phyloP scores from a whole-genome alignment of 805 yeast genomes.

The Sugiyamaella floridensis region DNA sequence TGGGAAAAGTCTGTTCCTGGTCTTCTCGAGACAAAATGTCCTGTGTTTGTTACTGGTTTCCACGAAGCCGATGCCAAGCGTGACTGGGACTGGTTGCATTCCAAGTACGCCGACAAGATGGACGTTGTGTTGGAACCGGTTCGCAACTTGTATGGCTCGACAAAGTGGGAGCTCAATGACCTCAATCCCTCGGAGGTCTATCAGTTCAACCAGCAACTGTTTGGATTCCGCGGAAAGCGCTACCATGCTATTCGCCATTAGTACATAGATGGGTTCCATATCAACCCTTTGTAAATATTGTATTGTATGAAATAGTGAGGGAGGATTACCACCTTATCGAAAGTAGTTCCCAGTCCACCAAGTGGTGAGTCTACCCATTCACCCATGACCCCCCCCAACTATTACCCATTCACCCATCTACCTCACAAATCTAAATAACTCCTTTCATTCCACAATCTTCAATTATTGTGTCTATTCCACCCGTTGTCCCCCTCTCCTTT shows the following conservation, averaged over 20 bases:
- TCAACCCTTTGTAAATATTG: neutral
- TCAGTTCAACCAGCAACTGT: slow-evolving; percentile 83
- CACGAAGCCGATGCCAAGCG: slow-evolving; percentile 63
- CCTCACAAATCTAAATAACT: no score
- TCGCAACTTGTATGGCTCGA: slow-evolving; percentile 69
- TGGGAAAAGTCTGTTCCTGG: slow-evolving; percentile 87
- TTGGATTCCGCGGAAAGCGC: slow-evolving; percentile 93
- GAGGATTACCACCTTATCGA: neutral
- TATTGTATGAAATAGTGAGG: neutral
- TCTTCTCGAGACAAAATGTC: slow-evolving; percentile 86
- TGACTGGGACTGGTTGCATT: slow-evolving; percentile 65
- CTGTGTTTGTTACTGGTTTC: slow-evolving; percentile 84
- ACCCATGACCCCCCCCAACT: no score
- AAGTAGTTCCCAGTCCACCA: no score
- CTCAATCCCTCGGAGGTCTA: slow-evolving; percentile 86
- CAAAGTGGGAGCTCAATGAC: slow-evolving; percentile 93
- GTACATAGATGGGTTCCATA: neutral
- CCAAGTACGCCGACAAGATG: slow-evolving; percentile 63
- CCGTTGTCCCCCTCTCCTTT: no score
- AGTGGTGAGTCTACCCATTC: no score
- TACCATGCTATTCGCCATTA: slow-evolving; percentile 64
- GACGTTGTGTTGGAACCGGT: slow-evolving; percentile 74
- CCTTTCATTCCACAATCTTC: no score
- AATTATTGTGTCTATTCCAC: no score
- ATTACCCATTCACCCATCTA: no score